A percentile compares a stretch with the other conserved stretches of the same genome.
phyloP scores from a whole-genome alignment of 805 yeast genomes.

The Candida ovalis region DNA sequence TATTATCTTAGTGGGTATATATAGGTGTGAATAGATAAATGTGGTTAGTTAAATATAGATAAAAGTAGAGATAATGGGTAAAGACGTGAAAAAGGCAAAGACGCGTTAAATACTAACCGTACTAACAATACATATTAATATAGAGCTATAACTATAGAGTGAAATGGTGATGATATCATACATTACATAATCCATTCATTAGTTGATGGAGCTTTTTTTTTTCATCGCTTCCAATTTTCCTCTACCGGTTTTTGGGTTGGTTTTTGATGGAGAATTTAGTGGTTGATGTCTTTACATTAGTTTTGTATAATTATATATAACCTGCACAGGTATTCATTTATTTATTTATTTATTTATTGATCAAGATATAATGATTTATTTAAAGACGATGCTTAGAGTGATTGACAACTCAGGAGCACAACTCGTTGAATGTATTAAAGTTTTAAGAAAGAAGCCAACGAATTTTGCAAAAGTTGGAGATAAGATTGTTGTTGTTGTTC shows the following conservation, averaged over 20 bases:
- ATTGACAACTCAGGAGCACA: constrained; percentile 94
- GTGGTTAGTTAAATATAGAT: not conserved
- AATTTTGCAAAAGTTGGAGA: constrained; percentile 87
- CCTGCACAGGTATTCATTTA: not conserved
- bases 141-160: no score
- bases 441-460: constrained; percentile 81
- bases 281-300: no score
- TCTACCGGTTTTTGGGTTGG: no score
- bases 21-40: not conserved
- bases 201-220: no score
- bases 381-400: constrained; percentile 83
- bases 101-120: not conserved
- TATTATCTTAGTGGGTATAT: not conserved
- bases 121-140: no score
- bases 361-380: constrained; percentile 62
- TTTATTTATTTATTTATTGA: no score
- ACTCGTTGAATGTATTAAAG: constrained; percentile 93
- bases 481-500: constrained; percentile 89
- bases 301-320: no score
- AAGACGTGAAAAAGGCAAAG: not conserved
- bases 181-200: not conserved
- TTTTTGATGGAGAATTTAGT: no score
- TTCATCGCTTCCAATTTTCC: no score
- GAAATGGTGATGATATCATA: no score
- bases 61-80: not conserved